Evolutionary conservation across 2,329 filamentous ascomycete species (phyloP), one percentile per base, ranked within the genome.

Genomic region (Bipolaris oryzae): DNA sequence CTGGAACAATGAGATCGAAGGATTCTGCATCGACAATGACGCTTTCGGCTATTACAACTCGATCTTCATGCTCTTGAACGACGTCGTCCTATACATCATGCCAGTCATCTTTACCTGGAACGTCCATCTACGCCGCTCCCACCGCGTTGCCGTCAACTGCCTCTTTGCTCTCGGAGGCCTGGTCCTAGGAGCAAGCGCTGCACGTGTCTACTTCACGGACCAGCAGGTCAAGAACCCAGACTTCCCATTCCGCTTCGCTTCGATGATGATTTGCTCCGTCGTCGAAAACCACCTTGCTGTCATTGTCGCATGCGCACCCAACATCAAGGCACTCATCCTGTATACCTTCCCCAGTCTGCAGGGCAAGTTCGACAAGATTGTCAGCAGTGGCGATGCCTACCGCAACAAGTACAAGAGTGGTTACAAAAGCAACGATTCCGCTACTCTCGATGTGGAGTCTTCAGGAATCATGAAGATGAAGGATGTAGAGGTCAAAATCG

Each of bases 21-120:
- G 75, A 3, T 57, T 57, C 7, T 79, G 77, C 57, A 67, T 77
- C 56, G 63, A 76, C 51, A 61, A 75, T 16, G 60, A 68, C 13
- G 59, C 58, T 2, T 78, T 78, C 60, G 76, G 75, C 58, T 69
- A 75, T 55, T 70, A 73, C 53, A 75, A 75, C 21, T 59, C 64
- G 2, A 68, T 70, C 47, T 74, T 78, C 57, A 78, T 77, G 61
- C 68, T 78, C 9, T 62, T 69, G 23, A 77, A 72, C 20, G 76
- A 79, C 49, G 18, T 74, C 7, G 65, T 77, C 13, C 67, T 78
- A 13, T 76, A 78, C 53, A 61, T 68, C 21, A 71, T 78, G 61
- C 77, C 77, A 0, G 67, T 78, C 7, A 60, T 75, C 2, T 76
- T 77, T 46, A 74, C 77, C 4, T 72, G 74, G 69, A 66, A 72